Base-by-base conservation (phyloP, 2,329 filamentous ascomycete species). In the Pseudofabraea citricarpa region DNA sequence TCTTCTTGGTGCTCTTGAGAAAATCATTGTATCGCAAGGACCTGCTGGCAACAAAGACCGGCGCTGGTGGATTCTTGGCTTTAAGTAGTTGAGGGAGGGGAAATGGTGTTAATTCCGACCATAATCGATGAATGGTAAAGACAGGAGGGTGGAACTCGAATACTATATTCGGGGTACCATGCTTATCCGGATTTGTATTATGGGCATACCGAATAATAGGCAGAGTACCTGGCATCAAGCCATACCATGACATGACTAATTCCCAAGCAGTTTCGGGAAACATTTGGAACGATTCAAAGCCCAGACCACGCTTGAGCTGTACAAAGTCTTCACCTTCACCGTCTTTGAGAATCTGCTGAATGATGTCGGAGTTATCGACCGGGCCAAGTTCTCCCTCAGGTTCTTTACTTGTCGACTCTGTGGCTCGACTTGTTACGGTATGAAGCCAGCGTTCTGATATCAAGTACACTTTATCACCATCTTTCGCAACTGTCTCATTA, bases 111-210 rank as follows among this genome's bases (percentile, higher is more conserved):
- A 73, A 66, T 15, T 75, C 69, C 3, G 78, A 78, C 61, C 82
- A 83, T 2, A 97, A 71, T 53, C 91, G 89, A 59, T 95, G 81
- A 47, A 97, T 73, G 1, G 83, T 88, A 62, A 96, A 87, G 33
- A 95, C 74, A 0, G 88, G 89, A 4, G 90, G 93, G 56, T 90
- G 81, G 31, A 89, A 72, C 65, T 97, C 93, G 62, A 85, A 95
- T 55, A 85, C 72, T 36, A 95, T 68, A 51, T 95, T 88, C 29
- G 79, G 69, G 3, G 67, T 57, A 13, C 67, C 66, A n/a, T 67
- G 58, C 2, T 73, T 74, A 31, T 78, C 74, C 2, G 73, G 70
- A 6, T 81, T 75, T 20, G 85, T 90, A 63, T 95, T 85, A 64
- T 91, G 85, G 27, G 86, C 90, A 52, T 76, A 77, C 46, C 93